These are phyloP conservation scores for Didymella glomerata DNA, from an alignment of 2,329 filamentous ascomycete species.

Conservation along the genomic window DNA sequence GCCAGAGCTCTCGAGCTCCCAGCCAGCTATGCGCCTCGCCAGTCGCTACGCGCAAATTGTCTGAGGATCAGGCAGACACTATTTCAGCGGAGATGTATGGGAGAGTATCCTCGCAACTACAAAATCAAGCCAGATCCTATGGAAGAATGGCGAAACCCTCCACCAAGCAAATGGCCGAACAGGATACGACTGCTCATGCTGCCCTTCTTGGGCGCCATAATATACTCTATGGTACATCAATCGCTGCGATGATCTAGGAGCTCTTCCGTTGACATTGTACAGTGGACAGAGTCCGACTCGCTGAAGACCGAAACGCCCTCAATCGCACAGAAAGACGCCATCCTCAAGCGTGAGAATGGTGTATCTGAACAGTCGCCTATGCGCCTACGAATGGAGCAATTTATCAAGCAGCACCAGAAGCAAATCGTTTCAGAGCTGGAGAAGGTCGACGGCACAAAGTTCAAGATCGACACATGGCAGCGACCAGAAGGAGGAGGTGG, in stretches of 20 bases:
- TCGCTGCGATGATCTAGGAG: neutral
- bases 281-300: conserved; percentile 49
- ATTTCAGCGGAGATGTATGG: conserved; percentile 30
- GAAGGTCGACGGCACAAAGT: conserved; percentile 81
- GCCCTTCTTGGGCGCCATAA: conserved; percentile 61
- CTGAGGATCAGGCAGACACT: conserved; percentile 26
- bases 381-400: conserved; percentile 96
- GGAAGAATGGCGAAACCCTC: conserved; percentile 47
- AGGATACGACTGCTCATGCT: conserved; percentile 58
- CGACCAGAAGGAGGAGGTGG: conserved; percentile 90
- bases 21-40: conserved; percentile 36
- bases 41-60: conserved; percentile 29
- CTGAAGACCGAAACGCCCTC: conserved; percentile 67
- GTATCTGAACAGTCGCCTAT: conserved; percentile 85
- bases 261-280: conserved; percentile 13
- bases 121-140: conserved; percentile 37
- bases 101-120: conserved; percentile 32
- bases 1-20: conserved; percentile 41
- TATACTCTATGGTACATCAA: conserved; percentile 66
- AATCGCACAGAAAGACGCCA: conserved; percentile 84
- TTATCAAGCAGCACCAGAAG: conserved; percentile 92
- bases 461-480: conserved; percentile 85
- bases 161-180: conserved; percentile 49
- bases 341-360: conserved; percentile 79
- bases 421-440: conserved; percentile 86